A percentile compares a stretch with the other conserved stretches of the same genome.
Conservation (phyloP, 441 rosid species). For the Adansonia rubrostipa region DNA sequence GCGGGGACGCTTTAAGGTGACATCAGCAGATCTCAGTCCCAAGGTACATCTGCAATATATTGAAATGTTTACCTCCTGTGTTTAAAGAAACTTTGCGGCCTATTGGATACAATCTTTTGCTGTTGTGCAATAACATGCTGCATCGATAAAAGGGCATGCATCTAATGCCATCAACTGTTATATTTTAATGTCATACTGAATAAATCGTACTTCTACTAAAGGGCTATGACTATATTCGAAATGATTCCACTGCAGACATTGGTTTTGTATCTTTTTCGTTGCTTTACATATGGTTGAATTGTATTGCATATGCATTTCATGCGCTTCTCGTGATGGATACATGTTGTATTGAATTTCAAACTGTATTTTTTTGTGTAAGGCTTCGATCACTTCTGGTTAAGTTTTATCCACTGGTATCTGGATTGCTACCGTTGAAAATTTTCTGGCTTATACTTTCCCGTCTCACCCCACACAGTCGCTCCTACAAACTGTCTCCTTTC, state of each 20-base stretch:
- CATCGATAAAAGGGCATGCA: neutral
- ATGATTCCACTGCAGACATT: neutral
- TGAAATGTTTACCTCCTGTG: neutral
- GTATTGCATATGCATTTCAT: neutral
- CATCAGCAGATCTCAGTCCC: slow-evolving; percentile 83
- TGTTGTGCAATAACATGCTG: neutral
- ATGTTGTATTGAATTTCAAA: slow-evolving; percentile 8
- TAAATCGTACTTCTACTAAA: neutral
- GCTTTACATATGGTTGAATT: neutral
- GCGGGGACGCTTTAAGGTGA: slow-evolving; percentile 90
- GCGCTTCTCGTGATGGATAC: neutral
- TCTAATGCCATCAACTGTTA: slow-evolving; percentile 15
- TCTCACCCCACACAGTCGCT: neutral
- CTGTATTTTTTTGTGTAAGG: neutral
- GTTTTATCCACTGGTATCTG: neutral
- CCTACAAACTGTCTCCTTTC: slow-evolving; percentile 9
- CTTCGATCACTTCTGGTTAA: neutral
- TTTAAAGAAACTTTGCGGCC: neutral
- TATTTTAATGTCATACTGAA: neutral
- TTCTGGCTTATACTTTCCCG: slow-evolving; percentile 13
- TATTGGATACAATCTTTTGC: neutral
- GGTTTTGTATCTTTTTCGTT: slow-evolving; percentile 4
- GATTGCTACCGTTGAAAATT: neutral
- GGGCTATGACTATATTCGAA: neutral
- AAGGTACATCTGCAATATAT: slow-evolving; percentile 58